Percentiles rank a stretch among this genome's conserved stretches.
Conservation (phyloP, 2,329 filamentous ascomycete genomes). For the Diaporthe velutina region DNA sequence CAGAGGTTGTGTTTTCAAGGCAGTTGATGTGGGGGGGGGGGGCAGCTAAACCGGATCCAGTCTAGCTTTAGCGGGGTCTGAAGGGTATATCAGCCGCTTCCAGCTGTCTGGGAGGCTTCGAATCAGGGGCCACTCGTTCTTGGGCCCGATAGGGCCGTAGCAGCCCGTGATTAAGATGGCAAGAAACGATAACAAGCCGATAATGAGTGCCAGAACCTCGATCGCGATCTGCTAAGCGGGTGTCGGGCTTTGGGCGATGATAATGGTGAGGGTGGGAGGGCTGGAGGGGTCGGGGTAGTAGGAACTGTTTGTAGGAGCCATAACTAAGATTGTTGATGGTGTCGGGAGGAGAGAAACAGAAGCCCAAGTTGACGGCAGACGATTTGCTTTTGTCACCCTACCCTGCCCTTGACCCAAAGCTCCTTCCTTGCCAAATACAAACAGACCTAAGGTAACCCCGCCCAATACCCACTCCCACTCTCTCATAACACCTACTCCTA, state of each 20-base stretch:
- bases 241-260: background rate
- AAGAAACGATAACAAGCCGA: background rate
- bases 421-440: too few relatives aligned
- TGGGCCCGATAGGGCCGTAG: slow-evolving; percentile 2
- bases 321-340: background rate
- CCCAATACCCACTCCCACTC: too few relatives aligned
- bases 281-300: background rate
- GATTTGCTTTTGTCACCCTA: too few relatives aligned
- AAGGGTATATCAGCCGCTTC: background rate
- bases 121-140: slow-evolving; percentile 14
- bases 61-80: background rate
- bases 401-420: too few relatives aligned
- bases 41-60: background rate
- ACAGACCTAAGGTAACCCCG: too few relatives aligned
- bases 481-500: too few relatives aligned
- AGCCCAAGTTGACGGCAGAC: too few relatives aligned
- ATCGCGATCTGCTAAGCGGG: background rate
- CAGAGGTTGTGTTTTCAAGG: slow-evolving; percentile 23
- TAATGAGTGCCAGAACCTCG: background rate
- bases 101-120: background rate
- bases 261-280: too few relatives aligned
- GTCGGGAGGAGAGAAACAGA: background rate
- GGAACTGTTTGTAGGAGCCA: background rate
- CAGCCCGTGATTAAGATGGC: background rate
- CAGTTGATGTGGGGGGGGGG: background rate